A percentile compares a stretch with the other conserved stretches of the same genome.
These are phyloP conservation scores for Phanerochaete sordida DNA, from an alignment of 768 basidiomycete genomes.

Conservation along the genomic window DNA sequence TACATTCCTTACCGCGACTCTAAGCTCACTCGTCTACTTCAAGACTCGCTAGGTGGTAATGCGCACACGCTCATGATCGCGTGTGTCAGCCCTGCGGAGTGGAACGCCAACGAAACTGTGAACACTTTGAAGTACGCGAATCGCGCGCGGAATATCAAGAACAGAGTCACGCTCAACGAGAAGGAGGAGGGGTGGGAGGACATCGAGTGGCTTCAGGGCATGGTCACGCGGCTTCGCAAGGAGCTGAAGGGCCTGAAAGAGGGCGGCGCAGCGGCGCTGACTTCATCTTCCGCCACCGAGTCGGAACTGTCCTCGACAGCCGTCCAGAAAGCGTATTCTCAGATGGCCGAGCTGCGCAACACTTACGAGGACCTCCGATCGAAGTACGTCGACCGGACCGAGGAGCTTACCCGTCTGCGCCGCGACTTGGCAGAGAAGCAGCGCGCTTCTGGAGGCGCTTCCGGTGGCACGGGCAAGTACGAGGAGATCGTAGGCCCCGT, in stretches of 20 bases:
- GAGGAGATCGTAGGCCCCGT: conserved; percentile 96
- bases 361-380: conserved; percentile 82
- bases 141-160: conserved; percentile 96
- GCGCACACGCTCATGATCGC: conserved; percentile 99
- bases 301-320: conserved; percentile 33
- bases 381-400: conserved; percentile 84
- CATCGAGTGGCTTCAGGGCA: conserved; percentile 91
- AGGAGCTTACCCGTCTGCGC: conserved; percentile 79
- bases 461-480: conserved; percentile 66
- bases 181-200: conserved; percentile 99
- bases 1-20: conserved; percentile 98
- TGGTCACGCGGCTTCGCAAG: conserved; percentile 78
- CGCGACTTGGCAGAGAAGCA: conserved; percentile 77
- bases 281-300: conserved; percentile 8
- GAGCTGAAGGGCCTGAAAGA: conserved; percentile 83
- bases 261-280: conserved; percentile 37
- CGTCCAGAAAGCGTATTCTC: conserved; percentile 59
- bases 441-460: conserved; percentile 56
- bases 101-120: conserved; percentile 90
- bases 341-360: conserved; percentile 80
- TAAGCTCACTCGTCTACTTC: conserved; percentile 91
- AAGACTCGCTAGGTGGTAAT: conserved; percentile 97
- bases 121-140: conserved; percentile 97
- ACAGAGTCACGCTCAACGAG: conserved; percentile 87
- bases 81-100: conserved; percentile 94